phyloP scores from a whole-genome alignment of 1,284 basidiomycete species.

The Trametes pubescens region DNA sequence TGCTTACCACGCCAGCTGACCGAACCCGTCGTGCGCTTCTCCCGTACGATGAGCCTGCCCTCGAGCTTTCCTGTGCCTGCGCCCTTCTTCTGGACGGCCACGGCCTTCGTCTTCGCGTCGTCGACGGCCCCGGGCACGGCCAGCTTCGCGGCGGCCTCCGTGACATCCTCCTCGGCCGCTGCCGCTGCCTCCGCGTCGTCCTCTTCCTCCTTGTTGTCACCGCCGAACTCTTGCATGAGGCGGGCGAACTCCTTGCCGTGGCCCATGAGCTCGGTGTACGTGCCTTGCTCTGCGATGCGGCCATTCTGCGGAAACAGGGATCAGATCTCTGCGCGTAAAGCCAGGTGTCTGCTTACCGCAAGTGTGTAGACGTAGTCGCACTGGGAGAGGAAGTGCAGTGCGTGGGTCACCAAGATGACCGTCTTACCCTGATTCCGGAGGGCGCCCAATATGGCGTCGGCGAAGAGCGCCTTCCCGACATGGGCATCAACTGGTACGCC shows the following conservation, averaged over 20 bases:
- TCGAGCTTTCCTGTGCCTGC: constrained; percentile 70
- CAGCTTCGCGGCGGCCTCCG: constrained; percentile 37
- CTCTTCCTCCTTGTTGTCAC: constrained; percentile 52
- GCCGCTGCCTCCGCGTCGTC: constrained; percentile 45
- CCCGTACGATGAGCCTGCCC: constrained; percentile 68
- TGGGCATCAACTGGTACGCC: constrained; percentile 65
- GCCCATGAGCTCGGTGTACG: constrained; percentile 63
- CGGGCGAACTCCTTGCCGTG: constrained; percentile 65
- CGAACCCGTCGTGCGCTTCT: constrained; percentile 71
- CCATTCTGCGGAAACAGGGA: constrained; percentile 50
- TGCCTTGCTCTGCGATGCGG: constrained; percentile 69
- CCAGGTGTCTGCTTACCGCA: constrained; percentile 13
- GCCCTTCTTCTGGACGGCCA: constrained; percentile 49
- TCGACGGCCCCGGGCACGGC: constrained; percentile 41
- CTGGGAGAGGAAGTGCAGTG: constrained; percentile 74
- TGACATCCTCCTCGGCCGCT: constrained; percentile 46
- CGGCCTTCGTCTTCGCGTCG: constrained; percentile 51
- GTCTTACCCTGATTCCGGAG: constrained; percentile 69
- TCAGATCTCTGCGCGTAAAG: neutral
- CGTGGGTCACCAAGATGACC: constrained; percentile 76
- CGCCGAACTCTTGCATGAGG: constrained; percentile 73
- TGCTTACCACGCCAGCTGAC: constrained; percentile 59
- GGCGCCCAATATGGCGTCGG: constrained; percentile 65
- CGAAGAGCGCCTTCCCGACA: constrained; percentile 75
- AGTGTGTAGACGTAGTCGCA: constrained; percentile 72